phyloP scores from a whole-genome alignment of 169 alveolate species.

The Miamiensis avidus region DNA sequence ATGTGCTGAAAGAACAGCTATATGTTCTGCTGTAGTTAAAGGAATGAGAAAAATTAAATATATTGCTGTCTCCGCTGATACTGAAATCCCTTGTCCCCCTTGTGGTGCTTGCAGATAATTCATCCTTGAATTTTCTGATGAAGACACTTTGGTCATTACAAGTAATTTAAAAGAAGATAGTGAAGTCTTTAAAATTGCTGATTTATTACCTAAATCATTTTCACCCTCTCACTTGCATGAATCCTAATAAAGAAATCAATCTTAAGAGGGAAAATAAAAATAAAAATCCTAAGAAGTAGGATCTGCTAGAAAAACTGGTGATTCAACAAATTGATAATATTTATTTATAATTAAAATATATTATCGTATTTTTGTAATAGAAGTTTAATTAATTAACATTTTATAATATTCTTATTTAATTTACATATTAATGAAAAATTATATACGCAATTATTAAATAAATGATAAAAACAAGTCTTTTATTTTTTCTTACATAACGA shows the following conservation, averaged over 20 bases:
- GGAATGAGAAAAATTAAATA: constrained; percentile 17
- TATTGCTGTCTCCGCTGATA: constrained; percentile 21
- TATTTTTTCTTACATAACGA: too few species aligned
- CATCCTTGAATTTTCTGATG: constrained; percentile 30
- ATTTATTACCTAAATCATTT: not conserved
- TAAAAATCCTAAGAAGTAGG: not conserved
- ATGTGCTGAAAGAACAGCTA: constrained; percentile 39
- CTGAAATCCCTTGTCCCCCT: constrained; percentile 26
- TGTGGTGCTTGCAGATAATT: constrained; percentile 41
- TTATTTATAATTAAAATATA: too few species aligned
- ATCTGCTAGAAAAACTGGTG: not conserved
- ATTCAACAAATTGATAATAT: too few species aligned
- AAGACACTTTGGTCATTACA: constrained; percentile 8
- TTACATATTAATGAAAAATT: too few species aligned
- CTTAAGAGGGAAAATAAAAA: too few species aligned
- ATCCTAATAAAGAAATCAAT: not conserved
- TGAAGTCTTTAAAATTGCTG: not conserved
- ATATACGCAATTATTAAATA: too few species aligned
- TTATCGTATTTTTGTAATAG: too few species aligned
- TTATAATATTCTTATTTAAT: too few species aligned
- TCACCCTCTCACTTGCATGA: not conserved
- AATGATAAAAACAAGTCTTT: too few species aligned
- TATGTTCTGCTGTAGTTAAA: constrained; percentile 22
- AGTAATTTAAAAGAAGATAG: constrained; percentile 3
- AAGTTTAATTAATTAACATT: too few species aligned